phyloP scores from a whole-genome alignment of 768 basidiomycete species.

The Strobilomyces echinocephalus region DNA sequence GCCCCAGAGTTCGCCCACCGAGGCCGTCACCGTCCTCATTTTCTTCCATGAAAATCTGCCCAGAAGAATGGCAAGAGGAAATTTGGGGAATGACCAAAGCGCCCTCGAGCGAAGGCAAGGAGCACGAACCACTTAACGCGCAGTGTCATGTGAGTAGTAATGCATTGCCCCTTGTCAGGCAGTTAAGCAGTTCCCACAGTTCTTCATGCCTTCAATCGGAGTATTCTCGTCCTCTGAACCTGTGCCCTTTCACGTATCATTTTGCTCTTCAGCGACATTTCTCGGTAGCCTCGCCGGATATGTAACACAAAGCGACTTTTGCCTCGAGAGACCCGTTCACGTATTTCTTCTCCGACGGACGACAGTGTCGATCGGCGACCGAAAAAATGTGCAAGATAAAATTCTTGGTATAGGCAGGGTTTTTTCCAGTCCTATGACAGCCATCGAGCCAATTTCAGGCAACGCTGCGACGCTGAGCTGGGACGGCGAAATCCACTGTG shows the following conservation, averaged over 20 bases:
- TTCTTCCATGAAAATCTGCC: constrained; percentile 23
- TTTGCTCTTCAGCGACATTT: constrained; percentile 45
- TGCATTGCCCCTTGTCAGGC: background rate
- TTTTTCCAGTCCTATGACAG: constrained; percentile 33
- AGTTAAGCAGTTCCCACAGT: constrained; percentile 22
- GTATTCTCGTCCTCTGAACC: constrained; percentile 52
- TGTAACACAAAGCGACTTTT: constrained; percentile 5
- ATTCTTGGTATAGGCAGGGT: constrained; percentile 48
- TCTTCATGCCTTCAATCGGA: constrained; percentile 58
- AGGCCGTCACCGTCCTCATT: constrained; percentile 24
- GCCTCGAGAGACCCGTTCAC: constrained; percentile 33
- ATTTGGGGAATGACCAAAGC: constrained; percentile 26
- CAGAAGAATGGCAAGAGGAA: constrained; percentile 33
- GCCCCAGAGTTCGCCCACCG: constrained; percentile 30
- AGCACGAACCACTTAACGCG: constrained; percentile 13
- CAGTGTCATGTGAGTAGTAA: constrained; percentile 28
- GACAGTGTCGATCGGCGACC: constrained; percentile 31
- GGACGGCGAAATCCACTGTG: constrained; percentile 51
- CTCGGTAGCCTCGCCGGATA: constrained; percentile 12
- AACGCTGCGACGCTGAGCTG: constrained; percentile 48
- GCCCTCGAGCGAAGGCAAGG: constrained; percentile 2
- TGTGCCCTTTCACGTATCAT: constrained; percentile 64
- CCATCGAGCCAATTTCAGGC: constrained; percentile 27
- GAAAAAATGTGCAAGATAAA: constrained; percentile 17
- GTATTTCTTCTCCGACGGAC: constrained; percentile 56